phyloP scores from a whole-genome alignment of 805 yeast genomes.

The Ogataea methanolica region DNA sequence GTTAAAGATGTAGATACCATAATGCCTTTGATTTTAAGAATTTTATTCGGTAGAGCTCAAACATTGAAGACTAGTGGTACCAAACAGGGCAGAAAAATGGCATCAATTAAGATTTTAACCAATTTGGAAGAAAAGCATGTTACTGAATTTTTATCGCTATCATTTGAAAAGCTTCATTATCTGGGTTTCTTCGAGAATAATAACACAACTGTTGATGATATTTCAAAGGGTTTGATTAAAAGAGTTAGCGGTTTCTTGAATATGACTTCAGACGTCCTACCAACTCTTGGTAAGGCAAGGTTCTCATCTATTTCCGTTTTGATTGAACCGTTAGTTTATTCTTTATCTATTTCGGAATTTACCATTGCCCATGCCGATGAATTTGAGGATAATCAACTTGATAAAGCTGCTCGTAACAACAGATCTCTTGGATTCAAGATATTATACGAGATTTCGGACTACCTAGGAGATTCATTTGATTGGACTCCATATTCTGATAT shows the following conservation, averaged over 20 bases:
- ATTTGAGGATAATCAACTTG: slow-evolving; percentile 20
- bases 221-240: slow-evolving; percentile 36
- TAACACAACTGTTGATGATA: slow-evolving; percentile 17
- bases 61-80: slow-evolving; percentile 61
- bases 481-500: slow-evolving; percentile 53
- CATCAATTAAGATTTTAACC: slow-evolving; percentile 62
- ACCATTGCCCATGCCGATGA: slow-evolving; percentile 25
- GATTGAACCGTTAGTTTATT: slow-evolving; percentile 52
- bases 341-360: slow-evolving; percentile 50
- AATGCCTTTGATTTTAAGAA: slow-evolving; percentile 70
- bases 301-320: slow-evolving; percentile 44
- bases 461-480: slow-evolving; percentile 43
- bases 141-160: slow-evolving; percentile 55
- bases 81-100: slow-evolving; percentile 66
- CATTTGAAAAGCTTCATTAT: slow-evolving; percentile 49
- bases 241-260: slow-evolving; percentile 62
- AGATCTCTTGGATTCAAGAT: slow-evolving; percentile 68
- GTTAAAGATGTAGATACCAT: slow-evolving; percentile 52
- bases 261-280: slow-evolving; percentile 50
- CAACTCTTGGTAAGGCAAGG: slow-evolving; percentile 55
- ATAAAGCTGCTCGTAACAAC: slow-evolving; percentile 50
- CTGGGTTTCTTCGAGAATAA: slow-evolving; percentile 26
- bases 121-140: slow-evolving; percentile 50
- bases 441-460: slow-evolving; percentile 50
- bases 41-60: slow-evolving; percentile 84